Percentiles rank a stretch among this genome's conserved stretches.
These are phyloP conservation scores for Botrytis aclada DNA, from an alignment of 2,329 filamentous ascomycete genomes.

Conservation along the genomic window DNA sequence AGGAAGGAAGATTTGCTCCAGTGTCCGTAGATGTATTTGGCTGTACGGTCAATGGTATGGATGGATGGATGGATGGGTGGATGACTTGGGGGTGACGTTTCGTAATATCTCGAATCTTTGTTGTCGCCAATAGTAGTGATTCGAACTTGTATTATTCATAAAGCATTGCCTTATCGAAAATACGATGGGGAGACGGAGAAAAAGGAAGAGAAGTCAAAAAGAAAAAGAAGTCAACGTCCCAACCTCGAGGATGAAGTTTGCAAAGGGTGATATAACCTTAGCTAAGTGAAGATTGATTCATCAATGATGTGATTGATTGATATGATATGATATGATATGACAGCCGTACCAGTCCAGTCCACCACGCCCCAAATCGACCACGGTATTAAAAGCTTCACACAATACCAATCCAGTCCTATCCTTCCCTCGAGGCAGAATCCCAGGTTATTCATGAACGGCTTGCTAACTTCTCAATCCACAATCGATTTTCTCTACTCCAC, in stretches of 20 bases:
- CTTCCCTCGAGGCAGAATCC: neutral
- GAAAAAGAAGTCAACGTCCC: neutral
- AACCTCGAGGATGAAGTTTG: neutral
- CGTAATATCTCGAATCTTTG: neutral
- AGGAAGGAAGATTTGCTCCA: neutral
- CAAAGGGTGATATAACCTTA: too few relatives aligned
- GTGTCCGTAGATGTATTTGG: neutral
- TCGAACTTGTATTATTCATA: neutral
- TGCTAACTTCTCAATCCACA: too few relatives aligned
- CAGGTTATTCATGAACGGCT: neutral
- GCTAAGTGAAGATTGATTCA: neutral
- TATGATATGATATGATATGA: neutral
- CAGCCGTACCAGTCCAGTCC: neutral
- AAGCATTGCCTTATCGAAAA: neutral
- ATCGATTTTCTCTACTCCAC: neutral
- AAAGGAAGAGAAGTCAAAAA: neutral
- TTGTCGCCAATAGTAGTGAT: neutral
- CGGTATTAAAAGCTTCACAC: neutral
- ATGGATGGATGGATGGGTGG: too few relatives aligned
- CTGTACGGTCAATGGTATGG: neutral
- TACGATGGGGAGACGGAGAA: neutral
- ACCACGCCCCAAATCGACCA: neutral
- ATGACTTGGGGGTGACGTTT: neutral
- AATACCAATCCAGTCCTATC: neutral
- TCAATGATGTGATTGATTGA: neutral